Evolutionary conservation across 352 stramenopile species (phyloP).

Genomic region (Pythium utonaiense): DNA sequence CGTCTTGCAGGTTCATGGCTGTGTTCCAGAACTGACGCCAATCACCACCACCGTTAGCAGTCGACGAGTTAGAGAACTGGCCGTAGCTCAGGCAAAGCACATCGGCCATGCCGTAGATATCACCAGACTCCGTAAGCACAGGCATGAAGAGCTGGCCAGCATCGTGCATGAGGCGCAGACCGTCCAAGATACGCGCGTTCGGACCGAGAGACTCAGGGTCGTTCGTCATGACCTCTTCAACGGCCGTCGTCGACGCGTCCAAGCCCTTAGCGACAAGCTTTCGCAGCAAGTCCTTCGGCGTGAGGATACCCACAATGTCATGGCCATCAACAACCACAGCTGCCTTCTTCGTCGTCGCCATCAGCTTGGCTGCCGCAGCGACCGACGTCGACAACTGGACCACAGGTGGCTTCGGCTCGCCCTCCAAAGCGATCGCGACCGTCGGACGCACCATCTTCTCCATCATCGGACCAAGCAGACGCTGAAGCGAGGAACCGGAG

Average conservation of each 20-base stretch:
- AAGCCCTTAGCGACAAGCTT: constrained; percentile 85
- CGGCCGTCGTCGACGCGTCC: constrained; percentile 64
- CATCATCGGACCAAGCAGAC: constrained; percentile 82
- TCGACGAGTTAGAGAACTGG: constrained; percentile 82
- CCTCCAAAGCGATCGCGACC: constrained; percentile 75
- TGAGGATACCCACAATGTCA: constrained; percentile 82
- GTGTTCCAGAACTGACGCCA: constrained; percentile 89
- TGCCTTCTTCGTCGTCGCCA: constrained; percentile 82
- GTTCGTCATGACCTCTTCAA: constrained; percentile 85
- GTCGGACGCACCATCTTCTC: constrained; percentile 88
- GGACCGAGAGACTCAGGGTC: constrained; percentile 75
- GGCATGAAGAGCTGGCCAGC: constrained; percentile 83
- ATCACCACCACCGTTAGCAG: constrained; percentile 63
- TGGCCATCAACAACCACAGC: constrained; percentile 72
- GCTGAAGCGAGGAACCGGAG: constrained; percentile 62
- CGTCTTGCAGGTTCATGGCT: constrained; percentile 83
- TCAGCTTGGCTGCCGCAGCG: constrained; percentile 74
- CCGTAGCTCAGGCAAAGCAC: constrained; percentile 86
- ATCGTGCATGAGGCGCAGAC: constrained; percentile 83
- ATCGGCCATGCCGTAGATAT: constrained; percentile 85
- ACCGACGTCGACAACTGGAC: constrained; percentile 71
- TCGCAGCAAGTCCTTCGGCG: constrained; percentile 80
- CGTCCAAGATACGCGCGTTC: constrained; percentile 78
- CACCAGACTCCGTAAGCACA: constrained; percentile 66
- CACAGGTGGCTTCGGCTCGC: constrained; percentile 74